Evolutionary conservation across 2,329 filamentous ascomycete species (phyloP).

Genomic region (Alternaria angustiovoidea): DNA sequence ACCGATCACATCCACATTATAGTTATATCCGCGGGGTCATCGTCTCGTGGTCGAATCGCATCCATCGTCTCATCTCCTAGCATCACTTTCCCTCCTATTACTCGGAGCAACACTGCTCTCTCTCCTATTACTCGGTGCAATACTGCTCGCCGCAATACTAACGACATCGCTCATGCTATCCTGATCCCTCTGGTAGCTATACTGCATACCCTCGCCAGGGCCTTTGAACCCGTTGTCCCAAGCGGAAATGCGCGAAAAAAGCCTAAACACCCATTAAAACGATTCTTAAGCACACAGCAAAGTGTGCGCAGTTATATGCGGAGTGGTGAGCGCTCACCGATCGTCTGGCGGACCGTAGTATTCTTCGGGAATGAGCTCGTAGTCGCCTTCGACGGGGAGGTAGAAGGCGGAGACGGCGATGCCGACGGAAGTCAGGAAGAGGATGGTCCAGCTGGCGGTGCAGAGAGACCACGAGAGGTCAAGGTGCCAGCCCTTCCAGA

Average conservation of each 20-base stretch:
- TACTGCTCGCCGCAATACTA: slow-evolving; percentile 15
- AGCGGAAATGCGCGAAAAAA: slow-evolving; percentile 43
- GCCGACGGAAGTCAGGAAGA: slow-evolving; percentile 62
- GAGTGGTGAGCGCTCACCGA: slow-evolving; percentile 34
- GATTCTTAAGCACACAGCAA: slow-evolving; percentile 9
- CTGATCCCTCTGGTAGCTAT: slow-evolving; percentile 32
- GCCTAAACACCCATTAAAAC: slow-evolving; percentile 38
- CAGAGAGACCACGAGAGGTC: slow-evolving; percentile 79
- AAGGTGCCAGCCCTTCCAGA: slow-evolving; percentile 82
- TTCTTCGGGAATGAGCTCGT: slow-evolving; percentile 72
- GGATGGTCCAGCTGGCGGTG: slow-evolving; percentile 66
- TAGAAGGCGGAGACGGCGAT: slow-evolving; percentile 73
- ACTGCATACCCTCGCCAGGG: slow-evolving; percentile 24
- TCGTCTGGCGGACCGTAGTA: slow-evolving; percentile 42
- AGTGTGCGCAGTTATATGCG: not conserved
- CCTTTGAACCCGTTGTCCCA: slow-evolving; percentile 48
- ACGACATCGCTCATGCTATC: slow-evolving; percentile 30
- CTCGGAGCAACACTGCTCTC: slow-evolving; percentile 17
- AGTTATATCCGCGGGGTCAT: not conserved
- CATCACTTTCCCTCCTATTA: slow-evolving; percentile 16
- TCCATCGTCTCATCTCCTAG: not conserved
- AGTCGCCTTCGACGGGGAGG: slow-evolving; percentile 82
- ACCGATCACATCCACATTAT: slow-evolving; percentile 3
- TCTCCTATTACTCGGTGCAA: slow-evolving; percentile 17
- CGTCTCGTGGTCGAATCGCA: not conserved